These are phyloP conservation scores for Aspergillus kassunensis DNA, from an alignment of 495 filamentous ascomycete genomes.

Conservation along the genomic window DNA sequence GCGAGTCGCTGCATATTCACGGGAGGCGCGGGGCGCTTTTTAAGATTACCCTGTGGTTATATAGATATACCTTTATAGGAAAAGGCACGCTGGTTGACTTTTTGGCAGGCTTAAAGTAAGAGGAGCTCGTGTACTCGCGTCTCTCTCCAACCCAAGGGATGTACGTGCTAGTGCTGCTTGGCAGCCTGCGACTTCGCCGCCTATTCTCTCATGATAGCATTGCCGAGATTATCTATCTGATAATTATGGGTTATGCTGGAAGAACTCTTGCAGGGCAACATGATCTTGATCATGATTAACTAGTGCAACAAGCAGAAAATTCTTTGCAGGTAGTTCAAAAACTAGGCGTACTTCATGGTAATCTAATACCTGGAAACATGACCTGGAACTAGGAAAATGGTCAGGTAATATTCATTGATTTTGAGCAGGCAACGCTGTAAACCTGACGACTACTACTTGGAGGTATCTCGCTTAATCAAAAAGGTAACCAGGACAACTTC, in stretches of 20 bases:
- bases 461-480: background rate
- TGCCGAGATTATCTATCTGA: slow-evolving; percentile 27
- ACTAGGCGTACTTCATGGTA: slow-evolving; percentile 17
- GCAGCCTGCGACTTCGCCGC: slow-evolving; percentile 26
- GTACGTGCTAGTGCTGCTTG: slow-evolving; percentile 31
- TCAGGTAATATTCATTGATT: slow-evolving; percentile 24
- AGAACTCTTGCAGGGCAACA: slow-evolving; percentile 3
- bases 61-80: slow-evolving; percentile 47
- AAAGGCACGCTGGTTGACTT: slow-evolving; percentile 34
- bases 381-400: slow-evolving; percentile 12
- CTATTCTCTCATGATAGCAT: slow-evolving; percentile 35
- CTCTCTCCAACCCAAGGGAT: slow-evolving; percentile 32
- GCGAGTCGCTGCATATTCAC: slow-evolving; percentile 33
- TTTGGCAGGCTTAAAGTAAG: slow-evolving; percentile 20
- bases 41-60: slow-evolving; percentile 38
- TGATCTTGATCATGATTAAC: slow-evolving; percentile 3
- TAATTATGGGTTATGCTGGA: slow-evolving; percentile 34
- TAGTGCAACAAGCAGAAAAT: slow-evolving; percentile 12
- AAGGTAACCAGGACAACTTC: background rate
- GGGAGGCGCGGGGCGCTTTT: slow-evolving; percentile 39
- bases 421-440: slow-evolving; percentile 19
- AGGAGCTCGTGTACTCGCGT: slow-evolving; percentile 31
- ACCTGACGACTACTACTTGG: slow-evolving; percentile 12
- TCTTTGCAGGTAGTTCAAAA: slow-evolving; percentile 18
- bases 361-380: slow-evolving; percentile 19